These are phyloP conservation scores for Apiotrichum laibachii DNA, from an alignment of 1,284 basidiomycete species.

Conservation along the genomic window DNA sequence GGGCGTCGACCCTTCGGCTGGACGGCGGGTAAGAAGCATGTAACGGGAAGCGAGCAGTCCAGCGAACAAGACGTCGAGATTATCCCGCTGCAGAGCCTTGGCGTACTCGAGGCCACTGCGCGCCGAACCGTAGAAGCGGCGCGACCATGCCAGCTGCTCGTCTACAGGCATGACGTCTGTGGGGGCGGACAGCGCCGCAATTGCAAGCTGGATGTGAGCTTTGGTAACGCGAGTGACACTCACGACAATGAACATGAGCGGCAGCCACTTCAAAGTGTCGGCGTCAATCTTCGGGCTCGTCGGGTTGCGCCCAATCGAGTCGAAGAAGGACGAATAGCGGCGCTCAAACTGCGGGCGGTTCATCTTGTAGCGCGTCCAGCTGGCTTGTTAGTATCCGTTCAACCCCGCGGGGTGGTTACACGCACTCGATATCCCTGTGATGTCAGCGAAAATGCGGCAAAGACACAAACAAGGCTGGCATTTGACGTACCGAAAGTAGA, in stretches of 20 bases:
- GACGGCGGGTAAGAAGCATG: slow-evolving; percentile 52
- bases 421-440: slow-evolving; percentile 22
- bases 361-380: slow-evolving; percentile 54
- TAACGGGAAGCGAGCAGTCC: slow-evolving; percentile 52
- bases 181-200: slow-evolving; percentile 50
- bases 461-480: neutral
- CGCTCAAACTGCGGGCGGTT: slow-evolving; percentile 49
- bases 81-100: slow-evolving; percentile 52
- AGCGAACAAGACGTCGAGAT: slow-evolving; percentile 52
- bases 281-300: slow-evolving; percentile 49
- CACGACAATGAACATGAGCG: slow-evolving; percentile 52
- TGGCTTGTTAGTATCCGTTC: slow-evolving; percentile 19
- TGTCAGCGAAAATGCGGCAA: neutral
- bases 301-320: slow-evolving; percentile 46
- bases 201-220: slow-evolving; percentile 44
- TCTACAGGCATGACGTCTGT: slow-evolving; percentile 46
- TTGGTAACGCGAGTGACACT: slow-evolving; percentile 13
- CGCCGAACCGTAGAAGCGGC: slow-evolving; percentile 51
- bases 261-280: slow-evolving; percentile 52
- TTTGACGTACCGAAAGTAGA: slow-evolving; percentile 46
- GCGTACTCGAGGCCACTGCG: slow-evolving; percentile 51
- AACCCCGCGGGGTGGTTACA: neutral
- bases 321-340: slow-evolving; percentile 48
- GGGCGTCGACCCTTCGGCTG: slow-evolving; percentile 52
- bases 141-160: slow-evolving; percentile 48